Base-by-base conservation (phyloP, 1,139 yeast species). In the Wickerhamomyces sp. region DNA sequence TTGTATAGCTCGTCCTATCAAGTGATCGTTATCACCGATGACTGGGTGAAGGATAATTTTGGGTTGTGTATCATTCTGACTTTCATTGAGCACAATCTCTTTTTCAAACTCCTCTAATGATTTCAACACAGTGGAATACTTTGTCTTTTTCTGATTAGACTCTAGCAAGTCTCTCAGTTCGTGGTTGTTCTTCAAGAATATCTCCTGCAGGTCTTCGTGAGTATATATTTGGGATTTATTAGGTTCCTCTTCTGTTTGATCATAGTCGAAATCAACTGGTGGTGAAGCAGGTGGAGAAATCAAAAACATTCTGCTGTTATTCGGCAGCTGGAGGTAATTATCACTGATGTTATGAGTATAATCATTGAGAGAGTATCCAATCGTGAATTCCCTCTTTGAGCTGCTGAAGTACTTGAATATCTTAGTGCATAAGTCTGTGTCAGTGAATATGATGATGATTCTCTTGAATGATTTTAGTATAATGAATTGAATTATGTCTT, bases 271-370 rank as follows among this genome's bases (percentile, higher is more conserved):
- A 26, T 51, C 69, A 2, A 64, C 59, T 4, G 69, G 68, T 2
- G 70, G 70, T 9, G 70, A 65, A 7, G 63, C 57, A 14, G 70
- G 70, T 8, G 70, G 70, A 1, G 69, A 64, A 7, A 65, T 59
- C 36, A 65, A 43, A 41, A 64, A 64, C 55, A 62, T 43, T 35
- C 58, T 52, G 10, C 55, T 49, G 31, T 56, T 46, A 33, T 51
- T 47, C 5, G 70, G 70, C 10, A 64, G 49, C 38, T 56, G 37
- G 17, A 65, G 45, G 38, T 58, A 58, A 33, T 45, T 48, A 19
- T 54, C 48, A 28, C 42, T 51, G 7, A 49, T 42, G 14, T 43
- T 33, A 13, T 45, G 39, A 6, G 42, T 41, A 29, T 44, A 42
- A 14, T 55, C 52, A 31, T 55, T 47, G 5, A 55, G n/a, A 2